phyloP scores from a whole-genome alignment of 2,329 filamentous ascomycete species.

The Nannizzia gypsea region DNA sequence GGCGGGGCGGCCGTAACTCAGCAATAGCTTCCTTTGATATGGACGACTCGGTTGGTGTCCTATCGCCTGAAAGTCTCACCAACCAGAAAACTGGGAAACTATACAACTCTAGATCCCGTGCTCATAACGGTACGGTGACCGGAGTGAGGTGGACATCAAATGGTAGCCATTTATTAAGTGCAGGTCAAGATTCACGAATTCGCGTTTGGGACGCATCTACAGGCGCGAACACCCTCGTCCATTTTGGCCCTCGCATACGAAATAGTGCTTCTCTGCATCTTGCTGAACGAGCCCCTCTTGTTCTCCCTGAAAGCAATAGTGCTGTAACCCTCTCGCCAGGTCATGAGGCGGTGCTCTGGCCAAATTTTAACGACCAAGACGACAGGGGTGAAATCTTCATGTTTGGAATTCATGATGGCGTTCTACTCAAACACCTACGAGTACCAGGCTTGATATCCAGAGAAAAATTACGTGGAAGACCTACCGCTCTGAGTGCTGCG shows the following conservation, averaged over 20 bases:
- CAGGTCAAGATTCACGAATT: constrained; percentile 72
- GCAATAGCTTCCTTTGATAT: constrained; percentile 68
- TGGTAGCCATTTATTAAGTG: constrained; percentile 62
- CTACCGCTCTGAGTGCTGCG: constrained; percentile 41
- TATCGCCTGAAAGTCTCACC: constrained; percentile 20
- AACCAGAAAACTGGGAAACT: constrained; percentile 27
- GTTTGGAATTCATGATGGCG: constrained; percentile 68
- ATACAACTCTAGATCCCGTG: constrained; percentile 40
- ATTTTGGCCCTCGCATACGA: constrained; percentile 70
- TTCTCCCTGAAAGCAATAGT: constrained; percentile 50
- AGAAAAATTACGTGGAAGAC: constrained; percentile 29
- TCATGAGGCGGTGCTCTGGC: constrained; percentile 63
- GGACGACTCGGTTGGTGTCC: constrained; percentile 65
- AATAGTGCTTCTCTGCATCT: constrained; percentile 52
- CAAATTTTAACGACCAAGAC: constrained; percentile 60
- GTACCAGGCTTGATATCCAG: constrained; percentile 44
- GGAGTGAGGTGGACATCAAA: constrained; percentile 75
- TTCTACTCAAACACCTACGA: constrained; percentile 57
- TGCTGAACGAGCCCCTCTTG: constrained; percentile 49
- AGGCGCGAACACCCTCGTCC: constrained; percentile 76
- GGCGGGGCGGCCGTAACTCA: constrained; percentile 55
- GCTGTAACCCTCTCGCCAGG: constrained; percentile 28
- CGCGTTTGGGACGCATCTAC: constrained; percentile 74
- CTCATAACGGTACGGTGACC: constrained; percentile 74
- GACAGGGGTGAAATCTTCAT: constrained; percentile 58